These are phyloP conservation scores for Colletotrichum karsti DNA, from an alignment of 2,329 filamentous ascomycete species.

Conservation along the genomic window DNA sequence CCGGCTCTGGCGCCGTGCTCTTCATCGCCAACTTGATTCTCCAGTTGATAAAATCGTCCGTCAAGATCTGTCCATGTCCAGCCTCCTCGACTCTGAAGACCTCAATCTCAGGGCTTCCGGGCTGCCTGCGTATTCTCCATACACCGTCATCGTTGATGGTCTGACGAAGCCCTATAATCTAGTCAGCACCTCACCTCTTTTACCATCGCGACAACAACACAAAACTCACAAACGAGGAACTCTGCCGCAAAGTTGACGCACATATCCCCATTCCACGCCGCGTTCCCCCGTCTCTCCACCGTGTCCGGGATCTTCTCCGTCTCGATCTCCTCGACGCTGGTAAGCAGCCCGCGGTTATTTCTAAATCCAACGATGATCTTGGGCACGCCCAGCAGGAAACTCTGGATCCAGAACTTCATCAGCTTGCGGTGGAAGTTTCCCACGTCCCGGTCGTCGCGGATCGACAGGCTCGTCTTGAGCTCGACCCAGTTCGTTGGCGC, in stretches of 20 bases:
- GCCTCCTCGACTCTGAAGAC: constrained; percentile 77
- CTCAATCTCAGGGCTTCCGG: constrained; percentile 73
- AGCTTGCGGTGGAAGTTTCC: constrained; percentile 88
- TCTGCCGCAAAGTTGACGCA: constrained; percentile 89
- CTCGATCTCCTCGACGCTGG: constrained; percentile 78
- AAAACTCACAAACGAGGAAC: constrained; percentile 77
- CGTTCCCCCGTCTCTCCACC: constrained; percentile 71
- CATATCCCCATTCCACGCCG: constrained; percentile 88
- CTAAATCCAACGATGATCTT: constrained; percentile 93
- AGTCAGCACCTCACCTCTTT: background rate
- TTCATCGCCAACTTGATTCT: constrained; percentile 61
- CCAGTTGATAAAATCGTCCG: constrained; percentile 82
- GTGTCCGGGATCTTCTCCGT: constrained; percentile 81
- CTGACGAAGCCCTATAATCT: constrained; percentile 65
- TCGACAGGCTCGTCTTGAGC: constrained; percentile 86
- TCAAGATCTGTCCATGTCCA: constrained; percentile 80
- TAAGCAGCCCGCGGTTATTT: constrained; percentile 75
- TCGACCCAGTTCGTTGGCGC: constrained; percentile 91
- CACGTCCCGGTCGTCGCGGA: constrained; percentile 73
- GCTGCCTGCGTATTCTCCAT: constrained; percentile 78
- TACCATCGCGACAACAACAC: background rate
- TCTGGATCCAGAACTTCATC: constrained; percentile 96
- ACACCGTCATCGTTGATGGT: constrained; percentile 76
- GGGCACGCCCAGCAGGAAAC: constrained; percentile 90
- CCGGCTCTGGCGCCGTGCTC: constrained; percentile 33